These are phyloP conservation scores for Apiospora marii DNA, from an alignment of 2,329 filamentous ascomycete species.

Conservation along the genomic window DNA sequence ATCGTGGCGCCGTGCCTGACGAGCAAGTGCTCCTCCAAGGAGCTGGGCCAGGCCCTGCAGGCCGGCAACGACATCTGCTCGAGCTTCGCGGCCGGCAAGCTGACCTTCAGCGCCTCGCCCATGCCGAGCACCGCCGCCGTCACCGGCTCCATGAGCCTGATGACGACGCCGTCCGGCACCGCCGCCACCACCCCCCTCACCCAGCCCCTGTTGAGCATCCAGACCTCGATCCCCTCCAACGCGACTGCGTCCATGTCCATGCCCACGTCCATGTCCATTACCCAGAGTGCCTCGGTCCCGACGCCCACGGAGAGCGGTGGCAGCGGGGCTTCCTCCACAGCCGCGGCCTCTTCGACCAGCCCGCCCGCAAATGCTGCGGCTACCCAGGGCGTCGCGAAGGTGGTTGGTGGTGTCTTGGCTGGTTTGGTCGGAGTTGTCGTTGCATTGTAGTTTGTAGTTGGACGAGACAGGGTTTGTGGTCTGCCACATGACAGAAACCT, in stretches of 20 bases:
- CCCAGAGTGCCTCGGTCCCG: neutral
- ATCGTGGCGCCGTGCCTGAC: conserved; percentile 12
- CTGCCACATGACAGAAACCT: neutral
- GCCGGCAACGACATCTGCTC: conserved; percentile 16
- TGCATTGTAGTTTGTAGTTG: conserved; percentile 16
- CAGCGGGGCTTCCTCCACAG: neutral
- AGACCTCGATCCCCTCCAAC: conserved; percentile 15
- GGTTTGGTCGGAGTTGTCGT: neutral
- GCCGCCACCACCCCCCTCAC: neutral
- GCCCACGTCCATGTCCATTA: neutral
- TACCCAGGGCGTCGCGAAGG: neutral
- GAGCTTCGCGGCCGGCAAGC: conserved; percentile 17
- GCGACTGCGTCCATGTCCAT: neutral
- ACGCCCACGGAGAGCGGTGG: neutral
- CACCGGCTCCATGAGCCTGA: too few relatives aligned
- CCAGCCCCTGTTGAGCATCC: neutral
- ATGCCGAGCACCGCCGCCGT: conserved; percentile 4
- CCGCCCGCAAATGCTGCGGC: neutral
- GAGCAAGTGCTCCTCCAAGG: neutral
- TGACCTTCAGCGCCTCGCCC: conserved; percentile 8
- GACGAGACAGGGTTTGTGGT: too few relatives aligned
- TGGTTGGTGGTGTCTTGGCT: neutral
- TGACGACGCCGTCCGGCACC: neutral
- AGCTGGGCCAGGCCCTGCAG: conserved; percentile 13
- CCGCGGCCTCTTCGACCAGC: conserved; percentile 5